phyloP scores from a whole-genome alignment of 441 rosid species.

The Rhodomyrtus psidioides region DNA sequence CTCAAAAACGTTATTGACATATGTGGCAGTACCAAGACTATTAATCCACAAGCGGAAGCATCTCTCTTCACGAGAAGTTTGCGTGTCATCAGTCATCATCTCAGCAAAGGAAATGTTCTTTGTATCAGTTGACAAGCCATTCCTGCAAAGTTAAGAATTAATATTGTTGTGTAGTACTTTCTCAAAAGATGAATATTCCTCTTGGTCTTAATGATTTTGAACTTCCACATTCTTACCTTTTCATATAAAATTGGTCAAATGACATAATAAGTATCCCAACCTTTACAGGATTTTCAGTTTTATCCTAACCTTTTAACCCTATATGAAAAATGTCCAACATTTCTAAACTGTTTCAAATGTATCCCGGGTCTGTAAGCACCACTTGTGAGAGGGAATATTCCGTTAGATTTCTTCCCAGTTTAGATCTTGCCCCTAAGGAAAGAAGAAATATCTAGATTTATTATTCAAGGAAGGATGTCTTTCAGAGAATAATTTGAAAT shows the following conservation, averaged over 20 bases:
- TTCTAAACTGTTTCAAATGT: background rate
- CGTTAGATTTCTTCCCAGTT: background rate
- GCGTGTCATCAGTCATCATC: constrained; percentile 91
- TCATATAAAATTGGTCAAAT: background rate
- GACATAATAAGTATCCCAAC: background rate
- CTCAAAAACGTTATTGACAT: constrained; percentile 84
- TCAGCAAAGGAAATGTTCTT: constrained; percentile 72
- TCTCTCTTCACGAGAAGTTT: constrained; percentile 97
- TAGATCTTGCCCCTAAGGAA: background rate
- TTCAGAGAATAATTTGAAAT: background rate
- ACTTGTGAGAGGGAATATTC: background rate
- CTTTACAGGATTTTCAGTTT: background rate
- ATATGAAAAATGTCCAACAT: background rate
- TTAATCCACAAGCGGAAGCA: constrained; percentile 99
- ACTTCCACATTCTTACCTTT: background rate
- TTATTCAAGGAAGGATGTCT: background rate
- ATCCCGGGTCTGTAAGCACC: background rate
- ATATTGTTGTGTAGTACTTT: background rate
- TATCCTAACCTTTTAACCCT: background rate
- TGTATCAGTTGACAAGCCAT: constrained; percentile 71
- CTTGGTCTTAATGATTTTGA: background rate
- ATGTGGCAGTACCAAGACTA: constrained; percentile 79
- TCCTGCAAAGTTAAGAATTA: constrained; percentile 39
- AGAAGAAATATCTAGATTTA: background rate
- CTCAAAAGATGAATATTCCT: background rate